phyloP scores from a whole-genome alignment of 805 yeast genomes.

The Suhomyces xylopsoci region DNA sequence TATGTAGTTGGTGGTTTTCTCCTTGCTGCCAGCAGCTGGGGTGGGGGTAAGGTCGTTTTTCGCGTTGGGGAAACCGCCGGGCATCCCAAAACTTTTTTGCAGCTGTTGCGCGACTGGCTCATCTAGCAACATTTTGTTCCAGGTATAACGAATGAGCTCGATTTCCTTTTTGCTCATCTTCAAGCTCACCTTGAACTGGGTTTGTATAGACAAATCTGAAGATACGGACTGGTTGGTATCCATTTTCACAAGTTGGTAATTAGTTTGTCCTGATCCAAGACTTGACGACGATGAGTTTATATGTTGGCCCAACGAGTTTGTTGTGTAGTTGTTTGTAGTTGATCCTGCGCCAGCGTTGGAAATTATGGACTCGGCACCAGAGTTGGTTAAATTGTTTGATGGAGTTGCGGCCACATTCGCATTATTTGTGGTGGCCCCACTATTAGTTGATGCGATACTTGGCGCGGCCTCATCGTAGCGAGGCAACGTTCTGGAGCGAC shows the following conservation, averaged over 20 bases:
- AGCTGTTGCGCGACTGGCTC: constrained; percentile 23
- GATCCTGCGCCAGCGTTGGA: background rate
- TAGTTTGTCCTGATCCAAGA: constrained; percentile 6
- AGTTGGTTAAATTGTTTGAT: background rate
- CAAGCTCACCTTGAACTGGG: constrained; percentile 17
- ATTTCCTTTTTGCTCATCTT: constrained; percentile 35
- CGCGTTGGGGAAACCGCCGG: constrained; percentile 38
- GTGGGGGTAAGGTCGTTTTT: background rate
- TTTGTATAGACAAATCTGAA: constrained; percentile 12
- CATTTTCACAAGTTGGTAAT: constrained; percentile 17
- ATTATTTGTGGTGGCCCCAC: background rate
- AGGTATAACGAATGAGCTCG: constrained; percentile 44
- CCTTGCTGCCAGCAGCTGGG: constrained; percentile 7
- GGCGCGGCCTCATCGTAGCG: constrained; percentile 2
- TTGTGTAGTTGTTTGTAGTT: background rate
- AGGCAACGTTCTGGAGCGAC: constrained; percentile 7
- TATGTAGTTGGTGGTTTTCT: constrained; percentile 11
- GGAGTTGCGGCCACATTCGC: background rate
- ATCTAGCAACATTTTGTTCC: constrained; percentile 41
- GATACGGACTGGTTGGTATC: constrained; percentile 12
- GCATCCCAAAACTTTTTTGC: constrained; percentile 13
- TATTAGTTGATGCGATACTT: background rate
- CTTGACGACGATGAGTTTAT: constrained; percentile 1
- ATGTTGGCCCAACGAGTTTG: background rate
- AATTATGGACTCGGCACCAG: background rate